phyloP scores from a whole-genome alignment of 805 yeast species.

The Metschnikowia shivogae region DNA sequence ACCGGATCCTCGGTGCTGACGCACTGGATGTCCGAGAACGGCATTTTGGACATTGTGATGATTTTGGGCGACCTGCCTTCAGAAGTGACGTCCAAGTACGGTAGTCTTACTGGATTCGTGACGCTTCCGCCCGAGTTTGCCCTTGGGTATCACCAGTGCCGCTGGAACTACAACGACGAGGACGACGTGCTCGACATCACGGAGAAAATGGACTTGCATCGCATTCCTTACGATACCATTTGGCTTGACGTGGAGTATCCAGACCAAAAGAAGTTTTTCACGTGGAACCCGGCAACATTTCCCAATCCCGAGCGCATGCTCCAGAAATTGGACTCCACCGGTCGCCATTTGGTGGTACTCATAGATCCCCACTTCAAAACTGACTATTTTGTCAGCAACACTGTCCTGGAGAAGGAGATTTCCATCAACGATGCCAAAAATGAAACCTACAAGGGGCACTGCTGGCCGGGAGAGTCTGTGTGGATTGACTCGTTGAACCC shows the following conservation, averaged over 20 bases:
- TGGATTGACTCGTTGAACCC: conserved; percentile 90
- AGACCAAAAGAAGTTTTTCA: conserved; percentile 80
- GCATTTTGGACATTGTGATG: conserved; percentile 70
- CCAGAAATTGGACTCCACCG: conserved; percentile 58
- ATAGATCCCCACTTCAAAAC: conserved; percentile 89
- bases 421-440: conserved; percentile 48
- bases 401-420: conserved; percentile 37
- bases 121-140: conserved; percentile 73
- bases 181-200: conserved; percentile 75
- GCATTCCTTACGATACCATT: conserved; percentile 82
- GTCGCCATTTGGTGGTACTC: conserved; percentile 77
- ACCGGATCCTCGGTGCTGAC: conserved; percentile 40
- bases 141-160: conserved; percentile 90
- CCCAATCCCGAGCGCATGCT: conserved; percentile 74
- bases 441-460: conserved; percentile 69
- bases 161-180: conserved; percentile 95
- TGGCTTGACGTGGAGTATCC: conserved; percentile 97
- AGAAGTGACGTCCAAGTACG: conserved; percentile 57
- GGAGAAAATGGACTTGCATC: conserved; percentile 62
- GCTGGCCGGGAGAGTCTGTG: conserved; percentile 96
- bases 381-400: conserved; percentile 61
- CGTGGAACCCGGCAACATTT: conserved; percentile 77
- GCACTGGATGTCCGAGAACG: conserved; percentile 95
- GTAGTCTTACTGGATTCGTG: conserved; percentile 67
- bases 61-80: conserved; percentile 58